Evolutionary conservation across 495 filamentous ascomycete genomes (phyloP).

Genomic region (Schizothecium vesticola): DNA sequence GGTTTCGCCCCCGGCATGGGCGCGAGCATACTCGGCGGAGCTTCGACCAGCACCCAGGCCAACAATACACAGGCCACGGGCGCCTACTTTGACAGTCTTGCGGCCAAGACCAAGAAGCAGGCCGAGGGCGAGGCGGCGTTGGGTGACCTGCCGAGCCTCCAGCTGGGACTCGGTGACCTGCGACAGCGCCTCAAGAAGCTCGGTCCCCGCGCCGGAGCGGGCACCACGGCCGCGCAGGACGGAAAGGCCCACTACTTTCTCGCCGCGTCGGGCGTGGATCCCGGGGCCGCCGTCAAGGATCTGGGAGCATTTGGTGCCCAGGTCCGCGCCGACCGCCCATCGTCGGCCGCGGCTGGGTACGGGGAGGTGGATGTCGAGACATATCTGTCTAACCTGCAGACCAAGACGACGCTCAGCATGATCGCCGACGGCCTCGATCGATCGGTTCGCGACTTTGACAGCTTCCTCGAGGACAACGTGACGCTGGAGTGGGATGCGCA

Average conservation of each 20-base stretch:
- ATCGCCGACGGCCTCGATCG: constrained; percentile 81
- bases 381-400: constrained; percentile 76
- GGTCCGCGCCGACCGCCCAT: constrained; percentile 27
- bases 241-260: constrained; percentile 82
- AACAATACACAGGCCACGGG: constrained; percentile 28
- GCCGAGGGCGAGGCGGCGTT: constrained; percentile 47
- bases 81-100: constrained; percentile 82
- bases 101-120: constrained; percentile 69
- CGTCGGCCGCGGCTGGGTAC: constrained; percentile 12
- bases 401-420: constrained; percentile 86
- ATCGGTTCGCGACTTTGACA: constrained; percentile 83
- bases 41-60: background rate
- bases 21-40: constrained; percentile 13
- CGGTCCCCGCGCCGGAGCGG: constrained; percentile 46
- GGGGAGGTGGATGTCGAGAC: constrained; percentile 73
- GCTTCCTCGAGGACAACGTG: constrained; percentile 87
- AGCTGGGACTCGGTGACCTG: constrained; percentile 82
- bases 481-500: constrained; percentile 94
- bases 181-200: constrained; percentile 76
- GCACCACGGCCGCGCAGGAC: constrained; percentile 40
- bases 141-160: constrained; percentile 61
- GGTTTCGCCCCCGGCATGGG: constrained; percentile 1
- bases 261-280: constrained; percentile 80
- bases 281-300: constrained; percentile 70
- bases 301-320: constrained; percentile 54